Conservation (phyloP, 148 eudicot genomes). For the Persicaria tinctoria region DNA sequence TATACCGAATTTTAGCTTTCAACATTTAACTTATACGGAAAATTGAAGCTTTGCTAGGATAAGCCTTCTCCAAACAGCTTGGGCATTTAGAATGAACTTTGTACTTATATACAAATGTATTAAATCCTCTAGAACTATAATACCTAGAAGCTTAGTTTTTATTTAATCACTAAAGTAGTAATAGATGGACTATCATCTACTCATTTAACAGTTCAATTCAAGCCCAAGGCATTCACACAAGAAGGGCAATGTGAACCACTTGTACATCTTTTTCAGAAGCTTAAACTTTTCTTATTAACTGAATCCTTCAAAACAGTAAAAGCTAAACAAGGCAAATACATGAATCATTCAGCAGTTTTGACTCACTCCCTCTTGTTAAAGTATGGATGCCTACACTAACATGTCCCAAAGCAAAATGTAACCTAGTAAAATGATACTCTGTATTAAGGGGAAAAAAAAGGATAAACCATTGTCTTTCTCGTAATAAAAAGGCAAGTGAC, state of each 20-base stretch:
- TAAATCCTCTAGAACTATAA: background rate
- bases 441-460: background rate
- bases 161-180: background rate
- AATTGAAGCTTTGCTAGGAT: background rate
- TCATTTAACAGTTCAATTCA: background rate
- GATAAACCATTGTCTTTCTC: background rate
- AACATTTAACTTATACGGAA: background rate
- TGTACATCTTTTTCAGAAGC: background rate
- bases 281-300: background rate
- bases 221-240: background rate
- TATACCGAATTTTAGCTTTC: background rate
- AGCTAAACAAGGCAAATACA: background rate
- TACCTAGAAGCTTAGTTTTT: background rate
- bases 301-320: background rate
- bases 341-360: background rate
- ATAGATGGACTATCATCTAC: background rate
- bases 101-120: slow-evolving; percentile 26
- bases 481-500: background rate
- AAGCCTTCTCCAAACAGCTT: background rate
- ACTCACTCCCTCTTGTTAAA: background rate
- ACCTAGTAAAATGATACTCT: background rate
- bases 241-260: background rate
- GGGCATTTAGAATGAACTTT: background rate
- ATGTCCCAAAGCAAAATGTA: background rate
- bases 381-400: background rate